Evolutionary conservation across 75 land plant genomes (phyloP), one percentile per base, ranked within the genome.

Genomic region (Chamaecyparis obtusa): DNA sequence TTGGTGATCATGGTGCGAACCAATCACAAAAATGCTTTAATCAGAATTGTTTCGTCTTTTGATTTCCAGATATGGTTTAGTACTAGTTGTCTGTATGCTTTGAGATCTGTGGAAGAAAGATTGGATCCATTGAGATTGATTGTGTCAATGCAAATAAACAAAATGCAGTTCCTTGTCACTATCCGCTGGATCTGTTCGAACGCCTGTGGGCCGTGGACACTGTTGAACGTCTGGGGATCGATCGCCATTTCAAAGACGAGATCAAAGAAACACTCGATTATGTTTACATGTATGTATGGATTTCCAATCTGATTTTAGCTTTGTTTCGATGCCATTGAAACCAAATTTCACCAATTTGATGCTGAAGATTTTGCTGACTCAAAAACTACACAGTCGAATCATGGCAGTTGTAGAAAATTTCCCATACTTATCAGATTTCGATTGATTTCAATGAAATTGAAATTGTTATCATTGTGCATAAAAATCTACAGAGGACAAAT

Each of bases 161-260:
- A 64, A 64, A 64, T 84, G 41, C 85, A 84, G 85, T 51, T 43
- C 85, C 56, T 84, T 51, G 85, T 21, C 85, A 84, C 85, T 84
- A 84, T 79, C 82, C 85, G 15, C 60, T 56, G 14, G 85, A 84
- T 84, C 39, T 93, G 27, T 92, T 93, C 67, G 94, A 93, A 88
- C 93, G 72, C 9, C 27, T 92, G 2, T 93, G 94, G 94, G 88
- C 91, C 0, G 92, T 93, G 64, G 94, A 93, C 54, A 87, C 90
- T 4, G 83, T 93, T 4, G 88, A 93, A 33, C 87, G 94, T 21
- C 91, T 93, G 85, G 90, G 90, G 39, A 89, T 89, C 72, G 89
- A 49, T 72, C 90, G 54, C 41, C 86, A 84, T 56, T 89, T 89
- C 72, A 36, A 77, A 27, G 2, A 72, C 27, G 90, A 89, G 35